These are phyloP conservation scores for Euryodendron excelsum DNA, from an alignment of 148 eudicot species.

Conservation along the genomic window DNA sequence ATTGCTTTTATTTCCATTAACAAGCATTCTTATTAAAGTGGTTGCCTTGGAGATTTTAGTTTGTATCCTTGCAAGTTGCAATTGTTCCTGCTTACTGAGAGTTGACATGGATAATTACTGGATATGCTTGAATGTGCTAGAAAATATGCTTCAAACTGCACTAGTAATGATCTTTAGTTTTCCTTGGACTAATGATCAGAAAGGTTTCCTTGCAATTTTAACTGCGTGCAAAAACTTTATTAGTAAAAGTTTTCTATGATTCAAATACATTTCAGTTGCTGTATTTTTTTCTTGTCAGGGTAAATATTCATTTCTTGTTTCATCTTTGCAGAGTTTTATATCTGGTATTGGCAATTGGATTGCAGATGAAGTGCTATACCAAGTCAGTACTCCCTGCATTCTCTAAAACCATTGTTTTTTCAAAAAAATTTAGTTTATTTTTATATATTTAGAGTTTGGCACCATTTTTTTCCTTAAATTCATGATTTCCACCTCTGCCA, in stretches of 20 bases:
- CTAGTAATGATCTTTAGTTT: neutral
- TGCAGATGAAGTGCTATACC: conserved; percentile 98
- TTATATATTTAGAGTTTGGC: conserved; percentile 4
- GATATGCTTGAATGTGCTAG: neutral
- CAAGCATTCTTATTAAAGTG: neutral
- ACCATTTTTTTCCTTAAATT: neutral
- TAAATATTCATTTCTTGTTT: conserved; percentile 14
- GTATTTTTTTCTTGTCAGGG: neutral
- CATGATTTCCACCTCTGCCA: neutral
- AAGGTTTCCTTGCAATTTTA: neutral
- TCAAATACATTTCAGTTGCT: neutral
- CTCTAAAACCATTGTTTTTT: neutral
- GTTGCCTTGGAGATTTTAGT: neutral
- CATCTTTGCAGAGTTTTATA: conserved; percentile 62
- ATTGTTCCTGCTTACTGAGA: neutral
- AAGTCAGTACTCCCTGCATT: conserved; percentile 51
- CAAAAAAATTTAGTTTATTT: neutral
- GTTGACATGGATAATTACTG: neutral
- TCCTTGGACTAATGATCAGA: neutral
- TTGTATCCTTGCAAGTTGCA: neutral
- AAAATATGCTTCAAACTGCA: no score
- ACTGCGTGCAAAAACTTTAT: neutral
- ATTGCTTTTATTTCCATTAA: neutral
- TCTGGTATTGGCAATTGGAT: conserved; percentile 99
- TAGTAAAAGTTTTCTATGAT: neutral